phyloP scores from a whole-genome alignment of 1,284 basidiomycete species.

The Puccinia novopanici region DNA sequence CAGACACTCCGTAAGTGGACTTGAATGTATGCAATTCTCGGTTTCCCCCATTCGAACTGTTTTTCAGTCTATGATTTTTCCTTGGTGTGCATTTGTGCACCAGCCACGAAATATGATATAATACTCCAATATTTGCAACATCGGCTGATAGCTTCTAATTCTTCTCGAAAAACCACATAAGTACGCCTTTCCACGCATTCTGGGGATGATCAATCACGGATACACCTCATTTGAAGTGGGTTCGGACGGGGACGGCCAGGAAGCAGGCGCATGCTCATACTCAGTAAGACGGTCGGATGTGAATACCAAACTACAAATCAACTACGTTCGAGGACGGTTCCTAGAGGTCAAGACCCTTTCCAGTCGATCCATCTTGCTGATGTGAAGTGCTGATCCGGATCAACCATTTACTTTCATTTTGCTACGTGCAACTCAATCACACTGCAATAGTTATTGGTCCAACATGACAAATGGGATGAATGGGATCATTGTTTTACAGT shows the following conservation, averaged over 20 bases:
- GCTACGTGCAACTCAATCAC: slow-evolving; percentile 55
- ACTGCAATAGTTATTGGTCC: slow-evolving; percentile 61
- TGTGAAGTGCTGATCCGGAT: not conserved
- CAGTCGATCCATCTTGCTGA: slow-evolving; percentile 27
- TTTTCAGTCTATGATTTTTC: not conserved
- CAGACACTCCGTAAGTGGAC: slow-evolving; percentile 64
- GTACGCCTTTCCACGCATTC: slow-evolving; percentile 83
- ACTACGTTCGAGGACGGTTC: slow-evolving; percentile 77
- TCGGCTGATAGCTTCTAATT: not conserved
- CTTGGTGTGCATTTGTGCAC: not conserved
- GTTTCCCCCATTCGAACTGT: not conserved
- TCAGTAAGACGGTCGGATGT: slow-evolving; percentile 82
- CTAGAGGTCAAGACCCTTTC: slow-evolving; percentile 68
- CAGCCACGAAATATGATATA: not conserved
- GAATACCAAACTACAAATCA: slow-evolving; percentile 83
- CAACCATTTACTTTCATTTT: slow-evolving; percentile 49
- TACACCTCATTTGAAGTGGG: slow-evolving; percentile 75
- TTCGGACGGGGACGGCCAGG: slow-evolving; percentile 78
- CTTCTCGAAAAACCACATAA: not conserved
- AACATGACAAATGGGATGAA: slow-evolving; percentile 73
- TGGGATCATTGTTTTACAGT: slow-evolving; percentile 89
- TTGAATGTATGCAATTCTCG: not conserved
- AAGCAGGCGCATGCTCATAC: slow-evolving; percentile 63
- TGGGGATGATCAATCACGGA: slow-evolving; percentile 87
- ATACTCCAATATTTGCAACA: not conserved